A percentile compares a stretch with the other conserved stretches of the same genome.
These are phyloP conservation scores for Pezicula rhizophila DNA, from an alignment of 2,329 filamentous ascomycete genomes.

Conservation along the genomic window DNA sequence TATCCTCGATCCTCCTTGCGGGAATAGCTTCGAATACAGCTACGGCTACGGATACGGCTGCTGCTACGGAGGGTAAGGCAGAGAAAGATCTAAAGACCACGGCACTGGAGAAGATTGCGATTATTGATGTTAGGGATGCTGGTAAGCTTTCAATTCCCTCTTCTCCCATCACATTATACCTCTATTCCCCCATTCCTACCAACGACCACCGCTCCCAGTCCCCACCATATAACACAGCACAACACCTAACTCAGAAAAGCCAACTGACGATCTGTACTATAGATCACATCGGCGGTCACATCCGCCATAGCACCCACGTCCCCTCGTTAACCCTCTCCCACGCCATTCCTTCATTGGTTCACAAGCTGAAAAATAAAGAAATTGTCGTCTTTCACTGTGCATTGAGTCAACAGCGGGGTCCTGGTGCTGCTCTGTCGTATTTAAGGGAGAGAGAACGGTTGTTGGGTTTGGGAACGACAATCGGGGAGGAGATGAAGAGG, in stretches of 20 bases:
- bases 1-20: constrained; percentile 24
- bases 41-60: neutral
- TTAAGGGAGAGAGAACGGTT: constrained; percentile 59
- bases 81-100: neutral
- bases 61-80: neutral
- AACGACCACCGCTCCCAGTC: constrained; percentile 52
- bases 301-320: constrained; percentile 68
- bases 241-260: neutral
- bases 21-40: constrained; percentile 1
- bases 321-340: constrained; percentile 69
- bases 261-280: neutral
- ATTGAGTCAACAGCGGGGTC: constrained; percentile 84
- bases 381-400: constrained; percentile 93
- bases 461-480: constrained; percentile 18
- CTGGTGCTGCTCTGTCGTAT: constrained; percentile 76
- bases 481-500: constrained; percentile 14
- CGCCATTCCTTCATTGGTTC: constrained; percentile 75
- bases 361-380: constrained; percentile 69
- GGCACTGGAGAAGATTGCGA: constrained; percentile 44
- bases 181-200: no score
- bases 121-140: constrained; percentile 41
- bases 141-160: no score
- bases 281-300: constrained; percentile 92
- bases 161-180: no score
- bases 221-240: neutral